Base-by-base conservation (phyloP, 345 rosid genomes). In the Bruguiera sexangula region DNA sequence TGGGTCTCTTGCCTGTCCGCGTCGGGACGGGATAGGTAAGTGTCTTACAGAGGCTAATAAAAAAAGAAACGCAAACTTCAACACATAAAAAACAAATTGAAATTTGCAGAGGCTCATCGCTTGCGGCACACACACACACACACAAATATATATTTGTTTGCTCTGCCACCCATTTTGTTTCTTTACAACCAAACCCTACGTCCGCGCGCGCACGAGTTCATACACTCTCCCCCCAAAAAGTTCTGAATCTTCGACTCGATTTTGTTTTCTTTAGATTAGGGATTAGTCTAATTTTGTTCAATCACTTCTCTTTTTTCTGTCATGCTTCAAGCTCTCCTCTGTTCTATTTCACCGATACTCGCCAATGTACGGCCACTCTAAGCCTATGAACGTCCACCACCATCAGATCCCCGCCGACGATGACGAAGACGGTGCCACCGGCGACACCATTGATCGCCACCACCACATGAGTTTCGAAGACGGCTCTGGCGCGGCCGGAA, bases 311-410 rank as follows among this genome's bases (percentile, higher is more conserved):
- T 54, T 52, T 18, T 60, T 55, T 48, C 63, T 72, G 72, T 78
- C 67, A 82, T 82, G 83, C 82, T 78, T 79, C 82, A 8, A 24
- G 54, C 15, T 64, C 62, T 61, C 6, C 9, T 60, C 3, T 36
- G 50, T 43, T 43, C 50, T 1, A 36, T 52, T 70, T 6, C 34
- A 26, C 21, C 31, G 56, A 19, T n/a, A 69, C 56, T 62, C 52
- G 26, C 66, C 87, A 79, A 90, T 90, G 95, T 88, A 83, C 79
- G 80, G 74, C 39, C 89, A 81, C 67, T 62, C 90, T 15, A 87
- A 89, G 58, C 71, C 86, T 68, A 69, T 84, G 86, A 79, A 77
- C 65, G 75, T 85, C 66, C 84, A 43, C 66, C 84, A 83, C 30
- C 68, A 73, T 54, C 90, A 81, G 78, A 79, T 88, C 31, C 31